phyloP scores from a whole-genome alignment of 352 stramenopile species.

The Achlya hypogyna region DNA sequence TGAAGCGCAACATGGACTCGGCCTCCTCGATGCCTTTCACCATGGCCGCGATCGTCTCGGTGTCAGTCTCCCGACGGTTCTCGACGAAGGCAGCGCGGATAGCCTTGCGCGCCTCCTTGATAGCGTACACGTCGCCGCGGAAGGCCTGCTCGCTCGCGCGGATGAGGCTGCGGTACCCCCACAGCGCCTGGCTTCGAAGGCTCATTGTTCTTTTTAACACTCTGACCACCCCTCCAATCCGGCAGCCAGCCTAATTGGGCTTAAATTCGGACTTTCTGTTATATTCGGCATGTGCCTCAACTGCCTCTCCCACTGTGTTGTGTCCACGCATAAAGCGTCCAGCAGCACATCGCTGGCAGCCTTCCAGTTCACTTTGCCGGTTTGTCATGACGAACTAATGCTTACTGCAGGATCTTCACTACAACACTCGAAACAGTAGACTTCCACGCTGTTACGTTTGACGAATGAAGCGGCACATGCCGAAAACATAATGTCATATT shows the following conservation, averaged over 20 bases:
- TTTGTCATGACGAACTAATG: too few species aligned
- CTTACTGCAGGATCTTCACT: too few species aligned
- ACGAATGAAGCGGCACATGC: background rate
- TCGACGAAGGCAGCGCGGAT: slow-evolving; percentile 60
- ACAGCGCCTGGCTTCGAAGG: slow-evolving; percentile 47
- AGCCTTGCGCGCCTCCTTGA: slow-evolving; percentile 42
- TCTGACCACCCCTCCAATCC: background rate
- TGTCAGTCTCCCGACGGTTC: slow-evolving; percentile 52
- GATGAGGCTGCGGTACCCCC: slow-evolving; percentile 68
- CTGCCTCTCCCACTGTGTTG: background rate
- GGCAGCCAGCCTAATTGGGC: background rate
- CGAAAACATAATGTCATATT: too few species aligned
- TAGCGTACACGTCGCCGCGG: slow-evolving; percentile 51
- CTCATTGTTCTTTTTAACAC: slow-evolving; percentile 38
- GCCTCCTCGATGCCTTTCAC: slow-evolving; percentile 71
- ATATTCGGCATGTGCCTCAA: background rate
- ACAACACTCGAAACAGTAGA: too few species aligned
- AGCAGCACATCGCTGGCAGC: too few species aligned
- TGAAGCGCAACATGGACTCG: slow-evolving; percentile 74
- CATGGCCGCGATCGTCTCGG: slow-evolving; percentile 41
- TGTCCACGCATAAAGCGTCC: too few species aligned
- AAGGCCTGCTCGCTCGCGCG: slow-evolving; percentile 66
- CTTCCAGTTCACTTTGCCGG: too few species aligned
- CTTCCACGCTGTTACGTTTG: background rate
- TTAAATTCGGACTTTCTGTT: background rate